Conservation (phyloP, 495 filamentous ascomycete species). For the Neurospora terricola region DNA sequence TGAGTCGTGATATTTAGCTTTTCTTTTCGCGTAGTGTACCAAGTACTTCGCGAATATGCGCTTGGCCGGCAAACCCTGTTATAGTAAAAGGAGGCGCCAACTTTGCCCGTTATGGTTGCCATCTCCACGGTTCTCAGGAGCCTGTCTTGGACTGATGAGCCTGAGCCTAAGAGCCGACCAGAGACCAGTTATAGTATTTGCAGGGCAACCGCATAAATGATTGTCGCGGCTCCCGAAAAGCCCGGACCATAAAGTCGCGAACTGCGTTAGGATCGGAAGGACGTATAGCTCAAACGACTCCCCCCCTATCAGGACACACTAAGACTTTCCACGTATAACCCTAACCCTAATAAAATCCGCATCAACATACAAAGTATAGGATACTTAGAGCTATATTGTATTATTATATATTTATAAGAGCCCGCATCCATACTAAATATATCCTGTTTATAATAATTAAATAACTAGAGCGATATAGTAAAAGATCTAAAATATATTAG, state of each 20-base stretch:
- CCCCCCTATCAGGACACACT: no score
- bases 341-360: no score
- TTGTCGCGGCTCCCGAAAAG: not conserved
- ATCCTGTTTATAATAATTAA: no score
- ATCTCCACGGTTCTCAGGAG: not conserved
- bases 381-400: no score
- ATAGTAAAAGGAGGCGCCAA: not conserved
- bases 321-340: no score
- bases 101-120: not conserved
- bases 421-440: no score
- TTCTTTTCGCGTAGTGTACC: not conserved
- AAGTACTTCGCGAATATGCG: not conserved
- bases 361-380: no score
- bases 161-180: not conserved
- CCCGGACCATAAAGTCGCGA: not conserved
- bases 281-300: no score
- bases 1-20: not conserved
- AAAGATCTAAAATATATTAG: no score
- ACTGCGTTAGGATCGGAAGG: not conserved
- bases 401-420: no score
- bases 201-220: not conserved
- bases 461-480: no score
- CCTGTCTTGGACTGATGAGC: not conserved
- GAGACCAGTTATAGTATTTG: not conserved
- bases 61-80: not conserved